phyloP scores from a whole-genome alignment of 1,284 basidiomycete genomes.

The Apiotrichum gamsii region DNA sequence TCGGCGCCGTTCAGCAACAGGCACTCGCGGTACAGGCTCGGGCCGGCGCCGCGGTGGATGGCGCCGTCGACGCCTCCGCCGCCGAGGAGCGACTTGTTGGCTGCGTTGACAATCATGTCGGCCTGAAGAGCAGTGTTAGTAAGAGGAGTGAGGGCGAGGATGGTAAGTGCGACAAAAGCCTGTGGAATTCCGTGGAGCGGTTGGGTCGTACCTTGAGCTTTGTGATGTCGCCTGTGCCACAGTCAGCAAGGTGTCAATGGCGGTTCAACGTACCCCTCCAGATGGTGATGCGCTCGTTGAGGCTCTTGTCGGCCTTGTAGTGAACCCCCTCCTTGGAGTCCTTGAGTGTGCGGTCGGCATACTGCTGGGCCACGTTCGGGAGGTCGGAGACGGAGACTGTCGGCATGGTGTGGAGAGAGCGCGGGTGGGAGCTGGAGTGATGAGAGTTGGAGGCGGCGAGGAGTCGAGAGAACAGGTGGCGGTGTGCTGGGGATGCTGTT shows the following conservation, averaged over 20 bases:
- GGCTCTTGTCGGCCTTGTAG: slow-evolving; percentile 9
- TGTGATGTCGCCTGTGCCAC: slow-evolving; percentile 42
- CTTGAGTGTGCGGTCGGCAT: not conserved
- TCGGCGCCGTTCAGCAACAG: slow-evolving; percentile 64
- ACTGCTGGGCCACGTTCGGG: slow-evolving; percentile 26
- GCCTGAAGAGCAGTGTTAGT: no score
- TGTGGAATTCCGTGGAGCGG: no score
- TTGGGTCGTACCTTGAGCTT: slow-evolving; percentile 33
- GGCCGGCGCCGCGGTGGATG: slow-evolving; percentile 72
- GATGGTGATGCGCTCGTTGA: slow-evolving; percentile 33
- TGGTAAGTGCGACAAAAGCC: no score
- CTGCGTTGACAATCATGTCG: slow-evolving; percentile 82
- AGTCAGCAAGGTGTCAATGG: no score
- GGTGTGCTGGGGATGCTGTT: not conserved
- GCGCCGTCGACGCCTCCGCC: slow-evolving; percentile 49
- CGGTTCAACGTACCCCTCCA: slow-evolving; percentile 36
- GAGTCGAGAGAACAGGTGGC: no score
- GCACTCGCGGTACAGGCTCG: slow-evolving; percentile 63
- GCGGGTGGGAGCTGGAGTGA: no score
- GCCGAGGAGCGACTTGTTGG: slow-evolving; percentile 70
- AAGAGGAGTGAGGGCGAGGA: no score
- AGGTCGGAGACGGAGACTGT: slow-evolving; percentile 21
- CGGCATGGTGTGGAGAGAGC: not conserved
- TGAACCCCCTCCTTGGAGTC: not conserved
- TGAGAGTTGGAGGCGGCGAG: no score